Conservation (phyloP, 73 alveolate genomes). For the Stentor roeselii region DNA sequence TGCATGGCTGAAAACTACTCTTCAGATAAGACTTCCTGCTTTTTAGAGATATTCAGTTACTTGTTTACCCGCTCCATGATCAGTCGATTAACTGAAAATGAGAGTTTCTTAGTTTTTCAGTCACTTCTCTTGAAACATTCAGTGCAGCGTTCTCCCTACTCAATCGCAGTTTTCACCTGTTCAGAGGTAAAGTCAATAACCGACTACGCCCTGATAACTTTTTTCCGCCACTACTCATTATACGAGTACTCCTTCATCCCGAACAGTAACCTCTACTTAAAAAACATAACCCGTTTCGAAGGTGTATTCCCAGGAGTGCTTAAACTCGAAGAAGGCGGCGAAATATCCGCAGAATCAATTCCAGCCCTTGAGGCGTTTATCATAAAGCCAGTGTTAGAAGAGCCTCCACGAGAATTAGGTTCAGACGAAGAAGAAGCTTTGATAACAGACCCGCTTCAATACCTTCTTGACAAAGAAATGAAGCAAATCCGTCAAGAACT, state of each 20-base stretch:
- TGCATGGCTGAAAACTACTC: slow-evolving; percentile 43
- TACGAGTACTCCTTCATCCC: slow-evolving; percentile 52
- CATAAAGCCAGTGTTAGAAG: slow-evolving; percentile 27
- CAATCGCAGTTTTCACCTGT: slow-evolving; percentile 48
- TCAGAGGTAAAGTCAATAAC: slow-evolving; percentile 50
- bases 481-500: slow-evolving; percentile 30
- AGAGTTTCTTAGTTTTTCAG: slow-evolving; percentile 39
- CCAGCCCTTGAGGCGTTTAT: slow-evolving; percentile 29
- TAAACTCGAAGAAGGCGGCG: slow-evolving; percentile 19
- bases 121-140: slow-evolving; percentile 48
- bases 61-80: slow-evolving; percentile 18
- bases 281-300: slow-evolving; percentile 24
- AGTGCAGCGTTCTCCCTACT: slow-evolving; percentile 61
- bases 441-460: slow-evolving; percentile 23
- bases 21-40: slow-evolving; percentile 40
- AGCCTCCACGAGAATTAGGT: slow-evolving; percentile 28
- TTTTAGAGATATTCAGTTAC: slow-evolving; percentile 44
- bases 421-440: slow-evolving; percentile 35
- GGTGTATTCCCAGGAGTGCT: slow-evolving; percentile 23
- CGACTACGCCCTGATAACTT: slow-evolving; percentile 47
- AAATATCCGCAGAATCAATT: slow-evolving; percentile 18
- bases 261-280: slow-evolving; percentile 44
- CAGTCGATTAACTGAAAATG: slow-evolving; percentile 32
- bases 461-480: slow-evolving; percentile 36
- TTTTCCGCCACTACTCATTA: slow-evolving; percentile 42